Base-by-base conservation (phyloP, 768 basidiomycete species). In the Boletus reticuloceps region DNA sequence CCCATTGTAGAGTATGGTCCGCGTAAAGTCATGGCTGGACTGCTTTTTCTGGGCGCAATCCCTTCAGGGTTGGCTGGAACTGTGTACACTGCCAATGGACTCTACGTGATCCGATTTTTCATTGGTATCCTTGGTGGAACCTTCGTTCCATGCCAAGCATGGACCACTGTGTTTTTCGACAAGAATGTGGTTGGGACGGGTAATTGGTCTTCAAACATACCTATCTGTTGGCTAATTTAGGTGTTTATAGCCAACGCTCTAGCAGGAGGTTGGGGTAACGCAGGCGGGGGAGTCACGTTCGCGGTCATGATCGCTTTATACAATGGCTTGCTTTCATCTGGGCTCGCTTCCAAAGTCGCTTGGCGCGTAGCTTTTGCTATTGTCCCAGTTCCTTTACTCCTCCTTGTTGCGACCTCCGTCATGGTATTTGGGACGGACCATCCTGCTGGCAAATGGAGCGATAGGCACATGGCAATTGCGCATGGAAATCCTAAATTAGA, bases 161-260 rank as follows among this genome's bases (percentile, higher is more conserved):
- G 84, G 81, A 82, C 83, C 10, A 82, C 84, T 0, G 70, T 69
- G 4, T 84, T 85, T 68, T 86, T 81, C 64, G 82, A 84, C 64
- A 83, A 78, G 45, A 66, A 67, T 44, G 63, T 74, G 29, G 77
- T 79, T 17, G 78, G 78, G 4, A 67, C 67, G 1, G 69, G 69
- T 70, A 34, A 58, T n/a, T 46, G 1, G 16, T 37, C 31, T 37
- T 22, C 38, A 22, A 11, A 22, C 22, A 27, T 47, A 38, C 59
- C 9, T 9, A 29, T 29, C 27, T 29, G 27, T 7, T 41, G 11
- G 11, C 20, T 55, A 27, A 55, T 14, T 12, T 0, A 0, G 7
- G 36, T 17, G 2, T 39, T 31, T 19, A 34, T 14, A 55, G 54
- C 54, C 12, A 55, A 55, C 22, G 48, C 54, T 9, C 43, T 55